phyloP scores from a whole-genome alignment of 331 rosid species.

The Erythrophleum ivorense region DNA sequence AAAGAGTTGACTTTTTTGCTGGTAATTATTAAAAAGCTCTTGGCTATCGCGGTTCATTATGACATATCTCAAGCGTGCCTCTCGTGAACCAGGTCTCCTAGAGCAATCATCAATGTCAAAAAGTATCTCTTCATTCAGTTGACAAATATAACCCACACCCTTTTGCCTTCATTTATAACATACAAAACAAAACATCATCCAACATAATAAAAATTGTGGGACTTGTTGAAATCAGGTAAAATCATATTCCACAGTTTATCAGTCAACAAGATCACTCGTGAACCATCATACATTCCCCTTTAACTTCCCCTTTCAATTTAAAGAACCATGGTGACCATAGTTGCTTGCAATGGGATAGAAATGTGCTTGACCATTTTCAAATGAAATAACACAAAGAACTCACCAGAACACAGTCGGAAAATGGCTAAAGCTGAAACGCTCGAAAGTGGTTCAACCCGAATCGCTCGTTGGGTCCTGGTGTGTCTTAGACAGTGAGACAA shows the following conservation, averaged over 20 bases:
- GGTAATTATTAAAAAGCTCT: neutral
- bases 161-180: neutral
- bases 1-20: conserved; percentile 9
- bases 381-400: neutral
- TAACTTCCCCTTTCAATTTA: neutral
- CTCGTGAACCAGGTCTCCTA: conserved; percentile 19
- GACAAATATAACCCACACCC: neutral
- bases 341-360: neutral
- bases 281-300: neutral
- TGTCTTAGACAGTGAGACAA: conserved; percentile 23
- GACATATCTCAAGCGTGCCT: conserved; percentile 2
- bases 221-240: neutral
- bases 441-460: conserved; percentile 38
- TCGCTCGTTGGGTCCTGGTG: conserved; percentile 14
- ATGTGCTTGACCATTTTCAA: neutral
- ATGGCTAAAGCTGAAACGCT: conserved; percentile 40
- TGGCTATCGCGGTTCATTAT: neutral
- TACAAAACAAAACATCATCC: neutral
- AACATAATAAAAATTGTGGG: neutral
- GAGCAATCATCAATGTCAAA: conserved; percentile 3
- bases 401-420: conserved; percentile 46
- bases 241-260: neutral
- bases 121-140: neutral
- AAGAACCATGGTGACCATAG: neutral
- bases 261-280: neutral